These are phyloP conservation scores for Globisporangium spiculum DNA, from an alignment of 352 stramenopile species.

Conservation along the genomic window DNA sequence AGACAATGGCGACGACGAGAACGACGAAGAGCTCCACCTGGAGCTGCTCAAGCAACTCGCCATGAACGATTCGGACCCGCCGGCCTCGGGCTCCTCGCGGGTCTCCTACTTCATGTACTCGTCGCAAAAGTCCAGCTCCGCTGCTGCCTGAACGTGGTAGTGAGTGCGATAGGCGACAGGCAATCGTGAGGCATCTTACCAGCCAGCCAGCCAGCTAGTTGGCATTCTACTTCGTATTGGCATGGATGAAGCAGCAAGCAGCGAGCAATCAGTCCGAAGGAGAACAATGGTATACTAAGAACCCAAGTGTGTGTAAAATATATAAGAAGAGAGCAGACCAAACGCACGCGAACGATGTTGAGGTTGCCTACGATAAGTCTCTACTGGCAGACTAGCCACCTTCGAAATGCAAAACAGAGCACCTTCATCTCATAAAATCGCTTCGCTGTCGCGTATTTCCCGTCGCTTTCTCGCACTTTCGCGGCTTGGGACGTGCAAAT, in stretches of 20 bases:
- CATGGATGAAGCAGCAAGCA: no score
- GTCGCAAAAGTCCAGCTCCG: conserved; percentile 14
- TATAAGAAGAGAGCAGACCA: neutral
- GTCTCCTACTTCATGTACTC: conserved; percentile 7
- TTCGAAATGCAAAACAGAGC: conserved; percentile 16
- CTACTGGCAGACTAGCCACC: conserved; percentile 18
- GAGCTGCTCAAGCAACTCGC: conserved; percentile 8
- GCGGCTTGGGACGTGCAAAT: conserved; percentile 5
- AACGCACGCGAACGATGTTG: neutral
- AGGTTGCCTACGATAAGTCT: neutral
- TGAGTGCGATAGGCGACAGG: neutral
- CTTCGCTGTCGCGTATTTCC: conserved; percentile 50
- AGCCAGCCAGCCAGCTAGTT: neutral
- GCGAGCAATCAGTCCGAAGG: neutral
- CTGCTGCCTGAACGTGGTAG: neutral
- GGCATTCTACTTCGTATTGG: no score
- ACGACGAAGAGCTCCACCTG: conserved; percentile 1
- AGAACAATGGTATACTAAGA: neutral
- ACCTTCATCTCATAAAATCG: conserved; percentile 34
- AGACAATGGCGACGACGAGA: neutral
- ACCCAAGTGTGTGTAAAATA: conserved; percentile 1
- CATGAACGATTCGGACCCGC: neutral
- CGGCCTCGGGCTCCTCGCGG: conserved; percentile 2
- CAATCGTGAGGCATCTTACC: no score
- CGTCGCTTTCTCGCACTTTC: conserved; percentile 28